Evolutionary conservation across 805 yeast genomes (phyloP).

Genomic region (Naumovozyma castellii): DNA sequence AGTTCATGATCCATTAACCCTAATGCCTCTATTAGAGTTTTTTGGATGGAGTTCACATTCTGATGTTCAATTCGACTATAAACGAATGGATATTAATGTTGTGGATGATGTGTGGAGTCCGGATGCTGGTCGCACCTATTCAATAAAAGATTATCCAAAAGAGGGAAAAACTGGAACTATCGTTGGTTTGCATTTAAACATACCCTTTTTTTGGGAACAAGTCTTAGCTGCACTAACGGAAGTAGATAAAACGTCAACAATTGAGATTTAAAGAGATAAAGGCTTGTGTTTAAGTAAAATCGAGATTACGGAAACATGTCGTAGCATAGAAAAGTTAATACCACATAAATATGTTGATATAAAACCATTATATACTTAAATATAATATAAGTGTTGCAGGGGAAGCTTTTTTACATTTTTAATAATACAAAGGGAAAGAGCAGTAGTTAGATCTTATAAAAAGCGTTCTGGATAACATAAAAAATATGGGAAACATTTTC

Average conservation of each 20-base stretch:
- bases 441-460: too few species aligned
- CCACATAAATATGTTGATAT: too few species aligned
- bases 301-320: too few species aligned
- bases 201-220: conserved; percentile 39
- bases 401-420: too few species aligned
- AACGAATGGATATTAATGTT: conserved; percentile 21
- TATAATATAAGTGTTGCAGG: too few species aligned
- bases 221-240: conserved; percentile 31
- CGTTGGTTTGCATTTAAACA: conserved; percentile 34
- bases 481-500: too few species aligned
- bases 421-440: too few species aligned
- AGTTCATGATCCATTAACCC: conserved; percentile 71
- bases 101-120: conserved; percentile 34
- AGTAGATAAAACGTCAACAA: conserved; percentile 29
- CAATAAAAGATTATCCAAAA: conserved; percentile 25
- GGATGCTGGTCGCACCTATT: conserved; percentile 48
- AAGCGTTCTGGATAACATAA: too few species aligned
- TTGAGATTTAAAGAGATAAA: conserved; percentile 9
- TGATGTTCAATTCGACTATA: conserved; percentile 13
- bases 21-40: conserved; percentile 47
- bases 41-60: conserved; percentile 21
- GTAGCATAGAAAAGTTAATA: too few species aligned
- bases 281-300: too few species aligned
- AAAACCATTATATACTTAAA: too few species aligned
- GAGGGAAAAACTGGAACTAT: conserved; percentile 28